phyloP scores from a whole-genome alignment of 345 rosid genomes.

The Hibiscus trionum region DNA sequence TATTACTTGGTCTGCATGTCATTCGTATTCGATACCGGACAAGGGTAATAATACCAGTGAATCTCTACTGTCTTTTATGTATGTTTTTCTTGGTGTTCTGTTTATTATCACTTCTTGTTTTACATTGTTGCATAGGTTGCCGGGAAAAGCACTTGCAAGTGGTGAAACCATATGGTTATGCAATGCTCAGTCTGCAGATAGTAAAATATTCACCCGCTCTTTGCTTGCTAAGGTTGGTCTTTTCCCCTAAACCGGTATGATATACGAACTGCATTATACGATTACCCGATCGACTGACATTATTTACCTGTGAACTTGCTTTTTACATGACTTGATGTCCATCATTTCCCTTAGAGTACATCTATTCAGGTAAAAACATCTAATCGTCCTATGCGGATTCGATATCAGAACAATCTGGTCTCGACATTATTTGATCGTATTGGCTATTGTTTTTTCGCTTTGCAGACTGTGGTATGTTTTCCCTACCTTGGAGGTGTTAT shows the following conservation, averaged over 20 bases:
- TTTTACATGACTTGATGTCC: background rate
- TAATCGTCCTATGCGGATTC: background rate
- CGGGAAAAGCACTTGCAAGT: constrained; percentile 61
- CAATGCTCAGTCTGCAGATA: constrained; percentile 80
- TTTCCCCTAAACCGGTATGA: background rate
- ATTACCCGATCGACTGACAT: background rate
- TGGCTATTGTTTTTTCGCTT: background rate
- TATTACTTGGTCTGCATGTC: constrained; percentile 97
- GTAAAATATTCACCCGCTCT: constrained; percentile 77
- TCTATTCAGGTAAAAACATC: constrained; percentile 50
- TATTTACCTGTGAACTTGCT: background rate
- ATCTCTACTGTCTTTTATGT: background rate
- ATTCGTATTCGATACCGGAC: constrained; percentile 63
- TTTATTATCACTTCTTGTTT: background rate
- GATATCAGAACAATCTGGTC: background rate
- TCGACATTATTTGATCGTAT: background rate
- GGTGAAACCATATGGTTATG: constrained; percentile 65
- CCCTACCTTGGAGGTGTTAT: constrained; percentile 66
- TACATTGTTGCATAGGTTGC: constrained; percentile 41
- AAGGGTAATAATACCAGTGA: constrained; percentile 42
- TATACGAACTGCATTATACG: background rate
- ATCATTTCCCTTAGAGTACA: constrained; percentile 60
- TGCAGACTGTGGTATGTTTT: constrained; percentile 79
- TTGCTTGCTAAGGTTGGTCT: constrained; percentile 75
- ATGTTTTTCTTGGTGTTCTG: background rate